Evolutionary conservation across 1,284 basidiomycete species (phyloP), one percentile per base, ranked within the genome.

Genomic region (Mrakiaceae sp.): DNA sequence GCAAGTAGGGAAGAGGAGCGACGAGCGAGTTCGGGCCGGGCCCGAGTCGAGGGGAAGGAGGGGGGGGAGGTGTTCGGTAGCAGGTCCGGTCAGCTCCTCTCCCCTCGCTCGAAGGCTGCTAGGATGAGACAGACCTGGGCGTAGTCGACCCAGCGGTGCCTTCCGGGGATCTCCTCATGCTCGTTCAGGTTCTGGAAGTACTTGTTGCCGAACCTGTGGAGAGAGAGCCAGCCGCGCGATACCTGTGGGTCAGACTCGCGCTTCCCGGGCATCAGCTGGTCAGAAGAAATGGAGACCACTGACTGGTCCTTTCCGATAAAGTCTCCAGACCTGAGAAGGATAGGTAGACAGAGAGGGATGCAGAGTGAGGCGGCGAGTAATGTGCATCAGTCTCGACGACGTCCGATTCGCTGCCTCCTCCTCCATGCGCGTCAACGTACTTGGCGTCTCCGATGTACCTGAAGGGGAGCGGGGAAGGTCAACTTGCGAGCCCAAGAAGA

Each of bases 101-200:
- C 27, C 27, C 27, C 27, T 27, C 27, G 27, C 27, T 27, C 27
- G 16, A 52, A 40, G 49, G 42, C 11, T 12, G 53, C 27, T 27
- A 11, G 50, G 27, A 27, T 27, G 27, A 27, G 27, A 27, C 27
- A 27, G 27, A 27, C 27, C 27, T 27, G 27, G 27, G 27, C 27
- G 2, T 84, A 91, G 78, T 95, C 92, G 56, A 96, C 86, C 93
- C 92, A 95, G 75, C 92, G 83, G 74, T 93, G 90, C 72, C 92
- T 88, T 72, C 90, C 90, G 68, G 91, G 90, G 54, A 92, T 74
- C 74, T 94, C 91, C 70, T 94, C 88, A 70, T 86, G 83, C 44
- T 83, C 27, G 27, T 27, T 87, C 74, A 83, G 75, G 77, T 97
- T 94, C 81, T 97, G 90, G 73, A 83, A 97, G 77, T 94, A 97